phyloP scores from a whole-genome alignment of 106 monocot species.

The Platanthera guangdongensis region DNA sequence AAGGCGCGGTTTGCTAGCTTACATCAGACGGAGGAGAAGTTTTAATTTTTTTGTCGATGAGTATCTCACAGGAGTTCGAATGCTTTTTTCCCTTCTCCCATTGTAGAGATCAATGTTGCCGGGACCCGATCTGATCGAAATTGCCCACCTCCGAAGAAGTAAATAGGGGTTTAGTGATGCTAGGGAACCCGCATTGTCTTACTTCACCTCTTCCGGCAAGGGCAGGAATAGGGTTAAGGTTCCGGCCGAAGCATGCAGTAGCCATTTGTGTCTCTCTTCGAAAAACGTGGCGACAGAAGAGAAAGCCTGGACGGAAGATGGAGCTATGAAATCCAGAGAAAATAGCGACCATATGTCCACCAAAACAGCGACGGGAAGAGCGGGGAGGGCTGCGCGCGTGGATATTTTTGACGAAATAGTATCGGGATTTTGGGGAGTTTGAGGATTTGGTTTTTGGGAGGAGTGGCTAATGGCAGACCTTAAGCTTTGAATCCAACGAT shows the following conservation, averaged over 20 bases:
- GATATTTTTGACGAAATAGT: no score
- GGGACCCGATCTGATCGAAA: conserved; percentile 7
- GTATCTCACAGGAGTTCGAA: not conserved
- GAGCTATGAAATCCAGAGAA: no score
- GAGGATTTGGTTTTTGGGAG: no score
- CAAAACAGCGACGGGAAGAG: no score
- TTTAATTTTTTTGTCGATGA: not conserved
- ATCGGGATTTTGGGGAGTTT: no score
- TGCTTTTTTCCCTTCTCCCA: not conserved
- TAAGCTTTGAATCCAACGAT: no score
- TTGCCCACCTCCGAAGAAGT: not conserved
- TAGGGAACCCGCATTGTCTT: not conserved
- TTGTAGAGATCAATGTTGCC: conserved; percentile 2
- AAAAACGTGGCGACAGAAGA: not conserved
- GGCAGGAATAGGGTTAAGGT: not conserved
- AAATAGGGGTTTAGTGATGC: not conserved
- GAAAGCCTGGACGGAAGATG: no score
- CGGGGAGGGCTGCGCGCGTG: no score
- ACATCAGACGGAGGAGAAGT: no score
- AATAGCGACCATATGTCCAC: no score
- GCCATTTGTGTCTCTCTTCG: not conserved
- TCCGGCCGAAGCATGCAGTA: not conserved
- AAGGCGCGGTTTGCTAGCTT: no score
- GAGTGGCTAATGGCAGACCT: no score
- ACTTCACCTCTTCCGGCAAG: not conserved